phyloP scores from a whole-genome alignment of 2,329 filamentous ascomycete species.

The Hysterium pulicare region DNA sequence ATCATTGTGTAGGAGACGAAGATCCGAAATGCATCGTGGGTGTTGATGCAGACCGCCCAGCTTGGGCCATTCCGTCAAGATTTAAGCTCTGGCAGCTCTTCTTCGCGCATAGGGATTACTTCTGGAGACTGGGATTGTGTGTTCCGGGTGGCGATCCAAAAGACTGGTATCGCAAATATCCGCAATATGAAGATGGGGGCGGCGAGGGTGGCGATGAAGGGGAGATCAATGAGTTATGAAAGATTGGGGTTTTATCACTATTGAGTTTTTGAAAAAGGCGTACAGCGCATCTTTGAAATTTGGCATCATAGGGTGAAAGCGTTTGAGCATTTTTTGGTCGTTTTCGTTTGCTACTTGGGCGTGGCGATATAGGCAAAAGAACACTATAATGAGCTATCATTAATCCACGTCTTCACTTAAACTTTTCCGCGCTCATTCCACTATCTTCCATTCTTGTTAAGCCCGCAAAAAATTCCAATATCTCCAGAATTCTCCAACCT shows the following conservation, averaged over 20 bases:
- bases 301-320: too few species aligned
- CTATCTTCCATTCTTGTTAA: too few species aligned
- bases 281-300: too few species aligned
- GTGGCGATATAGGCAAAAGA: too few species aligned
- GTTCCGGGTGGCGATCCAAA: slow-evolving; percentile 73
- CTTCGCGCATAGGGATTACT: slow-evolving; percentile 94
- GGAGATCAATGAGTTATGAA: neutral
- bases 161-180: slow-evolving; percentile 58
- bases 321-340: too few species aligned
- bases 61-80: slow-evolving; percentile 46
- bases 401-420: too few species aligned
- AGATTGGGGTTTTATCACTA: neutral
- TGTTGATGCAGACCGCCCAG: slow-evolving; percentile 32
- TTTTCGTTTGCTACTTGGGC: too few species aligned
- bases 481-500: too few species aligned
- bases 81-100: slow-evolving; percentile 89
- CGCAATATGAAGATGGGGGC: slow-evolving; percentile 15
- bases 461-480: too few species aligned
- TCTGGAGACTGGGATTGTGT: slow-evolving; percentile 88
- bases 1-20: slow-evolving; percentile 65
- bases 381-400: too few species aligned
- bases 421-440: too few species aligned
- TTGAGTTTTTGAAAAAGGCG: too few species aligned
- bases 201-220: neutral
- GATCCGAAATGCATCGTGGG: slow-evolving; percentile 71